Base-by-base conservation (phyloP, 177 flowering plant genomes). In the Vitis hybrid region DNA sequence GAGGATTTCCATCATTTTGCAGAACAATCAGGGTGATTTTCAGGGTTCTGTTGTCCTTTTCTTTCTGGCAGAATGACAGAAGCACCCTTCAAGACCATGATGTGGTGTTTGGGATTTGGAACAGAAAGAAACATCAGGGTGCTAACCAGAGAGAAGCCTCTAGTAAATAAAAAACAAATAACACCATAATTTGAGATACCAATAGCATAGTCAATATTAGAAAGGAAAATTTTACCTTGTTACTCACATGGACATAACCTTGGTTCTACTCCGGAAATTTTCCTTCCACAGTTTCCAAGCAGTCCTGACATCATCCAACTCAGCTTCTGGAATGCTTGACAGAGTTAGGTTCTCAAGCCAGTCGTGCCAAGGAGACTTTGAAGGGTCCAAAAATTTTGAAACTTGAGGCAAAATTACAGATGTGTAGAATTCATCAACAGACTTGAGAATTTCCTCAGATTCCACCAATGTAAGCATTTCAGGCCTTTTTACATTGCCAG, bases 301-400 rank as follows among this genome's bases (percentile, higher is more conserved):
- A 2, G 49, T 77, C 76, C 95, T 84, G 21, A 91, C 97, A 75
- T 88, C 87, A 32, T 88, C 84, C 76, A 91, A 72, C 69, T 93
- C 83, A 13, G 66, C 74, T 32, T 83, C 88, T 9, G 91, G 91
- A 75, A 93, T 87, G 61, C 89, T 58, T 3, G 95, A 68, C 58
- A 80, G 82, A 72, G 90, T 96, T 81, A 94, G 80, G 7, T 12
- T 83, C 64, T 86, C 83, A 57, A 88, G 75, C 98, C 97, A 94
- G 50, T 90, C 90, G 18, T 80, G 85, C 97, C 98, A 94, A 20
- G 94, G 97, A 48, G 84, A 64, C 41, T 68, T 61, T 10, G 72
- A 71, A 66, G 93, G 85, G 68, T 90, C 89, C 74, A 92, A 75
- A 73, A 92, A 91, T 67, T 75, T 85, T 27, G 93, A 83, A 51